A percentile compares a stretch with the other conserved stretches of the same genome.
phyloP scores from a whole-genome alignment of 805 yeast species.

The Nakazawaea holstii region DNA sequence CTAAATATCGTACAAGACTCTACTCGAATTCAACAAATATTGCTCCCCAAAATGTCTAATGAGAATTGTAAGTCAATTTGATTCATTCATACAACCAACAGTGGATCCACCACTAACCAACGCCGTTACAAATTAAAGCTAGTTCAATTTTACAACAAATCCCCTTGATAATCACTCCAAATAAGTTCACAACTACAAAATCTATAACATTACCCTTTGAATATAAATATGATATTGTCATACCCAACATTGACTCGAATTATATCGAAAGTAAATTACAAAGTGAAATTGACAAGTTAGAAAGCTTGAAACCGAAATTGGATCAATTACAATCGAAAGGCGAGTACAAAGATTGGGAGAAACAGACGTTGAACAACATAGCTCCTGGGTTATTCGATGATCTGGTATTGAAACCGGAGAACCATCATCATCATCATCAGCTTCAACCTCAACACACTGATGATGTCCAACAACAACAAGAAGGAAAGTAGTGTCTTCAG shows the following conservation, averaged over 20 bases:
- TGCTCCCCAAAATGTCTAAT: background rate
- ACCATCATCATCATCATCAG: background rate
- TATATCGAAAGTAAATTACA: background rate
- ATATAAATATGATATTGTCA: background rate
- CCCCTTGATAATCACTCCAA: conserved; percentile 8
- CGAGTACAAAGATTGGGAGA: conserved; percentile 1
- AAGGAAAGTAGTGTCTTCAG: background rate
- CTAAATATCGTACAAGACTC: background rate
- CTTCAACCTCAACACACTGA: background rate
- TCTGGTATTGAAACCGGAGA: background rate
- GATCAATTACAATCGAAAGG: background rate
- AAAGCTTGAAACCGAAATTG: background rate
- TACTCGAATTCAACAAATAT: background rate
- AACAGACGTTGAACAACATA: conserved; percentile 1
- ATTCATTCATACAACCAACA: no score
- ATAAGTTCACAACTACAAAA: conserved; percentile 7
- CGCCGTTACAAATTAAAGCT: background rate
- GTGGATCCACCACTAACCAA: no score
- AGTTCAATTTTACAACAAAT: conserved; percentile 8
- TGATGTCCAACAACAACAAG: background rate
- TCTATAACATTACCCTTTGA: conserved; percentile 9
- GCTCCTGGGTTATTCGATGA: conserved; percentile 9
- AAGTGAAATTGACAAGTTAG: background rate
- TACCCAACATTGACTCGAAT: background rate
- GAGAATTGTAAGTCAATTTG: background rate